Conservation (phyloP, 768 basidiomycete species). For the Flagelloscypha sp. region DNA sequence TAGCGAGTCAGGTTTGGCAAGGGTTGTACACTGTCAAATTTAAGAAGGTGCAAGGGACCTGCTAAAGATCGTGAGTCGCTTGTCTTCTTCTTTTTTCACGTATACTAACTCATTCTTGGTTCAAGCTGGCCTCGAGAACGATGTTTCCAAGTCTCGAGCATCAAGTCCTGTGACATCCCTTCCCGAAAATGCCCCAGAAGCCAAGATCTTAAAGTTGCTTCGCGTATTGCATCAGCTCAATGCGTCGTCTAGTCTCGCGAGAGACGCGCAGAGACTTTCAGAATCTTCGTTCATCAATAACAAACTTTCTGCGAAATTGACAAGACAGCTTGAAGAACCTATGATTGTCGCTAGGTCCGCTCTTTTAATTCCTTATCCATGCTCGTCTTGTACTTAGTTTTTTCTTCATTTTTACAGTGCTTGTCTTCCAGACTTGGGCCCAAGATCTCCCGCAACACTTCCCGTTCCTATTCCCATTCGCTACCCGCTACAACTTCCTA, state of each 20-base stretch:
- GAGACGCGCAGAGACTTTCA: conserved; percentile 65
- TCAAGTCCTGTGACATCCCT: conserved; percentile 71
- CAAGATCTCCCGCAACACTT: conserved; percentile 92
- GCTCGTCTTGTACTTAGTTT: conserved; percentile 7
- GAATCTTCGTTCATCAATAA: conserved; percentile 94
- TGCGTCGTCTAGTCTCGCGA: too few relatives aligned
- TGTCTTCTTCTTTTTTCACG: neutral
- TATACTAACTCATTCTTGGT: neutral
- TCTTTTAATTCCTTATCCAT: neutral
- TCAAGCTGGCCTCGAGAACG: conserved; percentile 30
- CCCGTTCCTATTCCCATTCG: conserved; percentile 98
- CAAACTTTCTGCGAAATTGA: conserved; percentile 96
- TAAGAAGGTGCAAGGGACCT: conserved; percentile 79
- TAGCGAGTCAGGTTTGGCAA: conserved; percentile 77
- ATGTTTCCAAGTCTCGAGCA: conserved; percentile 46
- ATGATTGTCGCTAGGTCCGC: conserved; percentile 96
- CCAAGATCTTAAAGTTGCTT: conserved; percentile 85
- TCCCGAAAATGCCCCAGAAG: conserved; percentile 75
- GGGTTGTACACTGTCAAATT: conserved; percentile 88
- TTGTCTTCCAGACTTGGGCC: conserved; percentile 96
- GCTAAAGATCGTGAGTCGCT: conserved; percentile 47
- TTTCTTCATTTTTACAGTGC: conserved; percentile 41
- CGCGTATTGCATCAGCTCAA: conserved; percentile 83
- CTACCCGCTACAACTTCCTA: conserved; percentile 93
- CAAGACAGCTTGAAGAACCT: conserved; percentile 91